Percentiles rank a stretch among this genome's conserved stretches.
phyloP scores from a whole-genome alignment of 768 basidiomycete species.

The Naganishia onofrii region DNA sequence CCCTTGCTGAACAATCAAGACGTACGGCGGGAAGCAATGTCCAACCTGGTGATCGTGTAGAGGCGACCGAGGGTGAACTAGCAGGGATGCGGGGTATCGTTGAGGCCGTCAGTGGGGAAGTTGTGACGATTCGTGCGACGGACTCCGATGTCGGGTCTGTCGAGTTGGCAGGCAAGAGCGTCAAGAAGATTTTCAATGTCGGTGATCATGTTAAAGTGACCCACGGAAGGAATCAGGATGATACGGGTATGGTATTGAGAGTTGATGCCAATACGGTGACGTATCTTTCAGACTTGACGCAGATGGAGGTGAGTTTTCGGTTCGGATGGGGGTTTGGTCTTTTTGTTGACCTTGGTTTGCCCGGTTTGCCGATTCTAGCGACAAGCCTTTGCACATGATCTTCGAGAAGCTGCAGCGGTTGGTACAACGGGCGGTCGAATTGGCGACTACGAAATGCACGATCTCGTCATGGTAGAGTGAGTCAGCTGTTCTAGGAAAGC shows the following conservation, averaged over 20 bases:
- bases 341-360: slow-evolving; percentile 56
- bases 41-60: slow-evolving; percentile 96
- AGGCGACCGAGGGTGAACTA: slow-evolving; percentile 96
- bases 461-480: slow-evolving; percentile 84
- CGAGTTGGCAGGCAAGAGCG: slow-evolving; percentile 64
- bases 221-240: slow-evolving; percentile 87
- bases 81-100: slow-evolving; percentile 88
- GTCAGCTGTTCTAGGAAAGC: slow-evolving; percentile 43
- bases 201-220: slow-evolving; percentile 99
- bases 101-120: slow-evolving; percentile 79
- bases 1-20: slow-evolving; percentile 86
- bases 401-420: slow-evolving; percentile 94
- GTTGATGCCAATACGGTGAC: slow-evolving; percentile 81
- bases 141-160: slow-evolving; percentile 70
- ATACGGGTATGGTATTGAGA: slow-evolving; percentile 92
- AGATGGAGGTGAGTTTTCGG: slow-evolving; percentile 71
- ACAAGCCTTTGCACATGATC: slow-evolving; percentile 93
- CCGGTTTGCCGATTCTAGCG: background rate
- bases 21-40: slow-evolving; percentile 88
- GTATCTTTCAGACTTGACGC: slow-evolving; percentile 93
- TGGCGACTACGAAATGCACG: slow-evolving; percentile 92
- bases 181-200: slow-evolving; percentile 90
- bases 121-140: slow-evolving; percentile 79
- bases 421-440: slow-evolving; percentile 85
- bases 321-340: background rate